These are phyloP conservation scores for Sporothrix luriei DNA, from an alignment of 2,329 filamentous ascomycete genomes.

Conservation along the genomic window DNA sequence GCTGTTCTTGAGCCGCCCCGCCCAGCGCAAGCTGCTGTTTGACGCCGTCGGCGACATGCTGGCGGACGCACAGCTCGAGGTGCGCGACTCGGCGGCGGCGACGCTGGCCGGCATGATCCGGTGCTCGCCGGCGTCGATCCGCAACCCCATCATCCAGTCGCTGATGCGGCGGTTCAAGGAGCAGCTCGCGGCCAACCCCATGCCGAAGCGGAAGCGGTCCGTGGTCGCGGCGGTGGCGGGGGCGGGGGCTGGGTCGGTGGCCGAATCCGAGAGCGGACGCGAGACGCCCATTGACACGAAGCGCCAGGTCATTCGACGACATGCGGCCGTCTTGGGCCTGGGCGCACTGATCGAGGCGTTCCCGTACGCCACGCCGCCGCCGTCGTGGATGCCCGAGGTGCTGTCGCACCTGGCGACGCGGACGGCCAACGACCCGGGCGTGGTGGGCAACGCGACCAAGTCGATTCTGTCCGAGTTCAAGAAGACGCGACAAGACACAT, in stretches of 20 bases:
- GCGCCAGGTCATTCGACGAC: constrained; percentile 76
- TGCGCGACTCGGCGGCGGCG: constrained; percentile 86
- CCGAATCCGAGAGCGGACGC: constrained; percentile 12
- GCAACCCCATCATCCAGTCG: constrained; percentile 72
- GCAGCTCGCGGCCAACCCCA: constrained; percentile 77
- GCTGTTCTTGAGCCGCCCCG: constrained; percentile 77
- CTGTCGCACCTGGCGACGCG: constrained; percentile 80
- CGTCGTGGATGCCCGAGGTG: constrained; percentile 90
- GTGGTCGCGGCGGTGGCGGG: constrained; percentile 47
- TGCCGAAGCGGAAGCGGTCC: constrained; percentile 69
- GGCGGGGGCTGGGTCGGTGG: no score
- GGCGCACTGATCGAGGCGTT: constrained; percentile 93
- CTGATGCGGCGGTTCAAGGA: constrained; percentile 79
- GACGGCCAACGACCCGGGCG: constrained; percentile 84
- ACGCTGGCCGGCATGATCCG: constrained; percentile 97
- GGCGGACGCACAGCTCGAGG: constrained; percentile 86
- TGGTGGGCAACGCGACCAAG: constrained; percentile 96
- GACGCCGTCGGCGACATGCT: constrained; percentile 96
- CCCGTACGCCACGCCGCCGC: constrained; percentile 91
- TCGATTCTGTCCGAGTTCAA: constrained; percentile 94
- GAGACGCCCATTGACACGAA: constrained; percentile 62
- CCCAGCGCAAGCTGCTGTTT: constrained; percentile 79
- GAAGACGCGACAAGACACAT: constrained; percentile 98
- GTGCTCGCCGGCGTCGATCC: constrained; percentile 81
- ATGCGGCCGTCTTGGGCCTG: constrained; percentile 88